Conservation (phyloP, 306 rosid species). For the Cucumis sativus region DNA sequence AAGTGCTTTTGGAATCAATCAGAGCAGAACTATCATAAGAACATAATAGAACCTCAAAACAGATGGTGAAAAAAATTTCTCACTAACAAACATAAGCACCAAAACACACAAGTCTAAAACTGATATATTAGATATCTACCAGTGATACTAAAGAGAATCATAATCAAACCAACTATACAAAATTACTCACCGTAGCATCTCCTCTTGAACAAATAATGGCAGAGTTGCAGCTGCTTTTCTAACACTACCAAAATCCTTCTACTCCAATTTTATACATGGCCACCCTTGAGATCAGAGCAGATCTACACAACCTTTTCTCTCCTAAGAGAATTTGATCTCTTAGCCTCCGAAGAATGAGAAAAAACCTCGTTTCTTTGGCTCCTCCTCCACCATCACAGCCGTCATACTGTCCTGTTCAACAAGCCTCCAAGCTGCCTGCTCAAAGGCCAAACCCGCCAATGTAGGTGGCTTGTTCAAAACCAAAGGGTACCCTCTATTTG, state of each 20-base stretch:
- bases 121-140: not conserved
- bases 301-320: not conserved
- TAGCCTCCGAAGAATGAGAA: conserved; percentile 92
- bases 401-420: conserved; percentile 95
- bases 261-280: conserved; percentile 5
- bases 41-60: not conserved
- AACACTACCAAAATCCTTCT: conserved; percentile 4
- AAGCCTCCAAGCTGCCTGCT: conserved; percentile 99
- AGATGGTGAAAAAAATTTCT: not conserved
- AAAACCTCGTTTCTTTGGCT: conserved; percentile 75
- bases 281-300: not conserved
- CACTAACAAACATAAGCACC: not conserved
- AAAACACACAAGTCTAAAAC: not conserved
- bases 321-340: not conserved
- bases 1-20: not conserved
- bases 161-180: conserved; percentile 1
- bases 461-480: conserved; percentile 91
- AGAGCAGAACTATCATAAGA: not conserved
- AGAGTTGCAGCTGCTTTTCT: not conserved
- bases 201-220: not conserved
- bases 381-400: conserved; percentile 87
- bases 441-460: conserved; percentile 89
- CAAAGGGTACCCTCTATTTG: conserved; percentile 82
- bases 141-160: not conserved
- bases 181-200: not conserved